phyloP scores from a whole-genome alignment of 2,329 filamentous ascomycete genomes.

The Pestalotiopsis sp. region DNA sequence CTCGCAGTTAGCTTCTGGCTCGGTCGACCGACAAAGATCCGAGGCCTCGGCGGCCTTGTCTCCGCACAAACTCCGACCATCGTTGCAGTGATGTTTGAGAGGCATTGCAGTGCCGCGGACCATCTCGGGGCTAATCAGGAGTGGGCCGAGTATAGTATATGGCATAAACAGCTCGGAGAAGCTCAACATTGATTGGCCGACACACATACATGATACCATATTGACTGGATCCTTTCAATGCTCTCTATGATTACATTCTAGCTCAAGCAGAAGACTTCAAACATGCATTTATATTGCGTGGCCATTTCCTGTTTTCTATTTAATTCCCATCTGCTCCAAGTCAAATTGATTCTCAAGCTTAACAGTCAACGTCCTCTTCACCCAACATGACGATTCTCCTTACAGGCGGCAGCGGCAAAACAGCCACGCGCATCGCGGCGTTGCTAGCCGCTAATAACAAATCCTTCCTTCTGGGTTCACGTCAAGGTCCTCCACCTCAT shows the following conservation, averaged over 20 bases:
- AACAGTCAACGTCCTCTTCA: background rate
- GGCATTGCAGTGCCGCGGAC: background rate
- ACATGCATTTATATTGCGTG: background rate
- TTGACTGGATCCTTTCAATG: background rate
- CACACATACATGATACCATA: no score
- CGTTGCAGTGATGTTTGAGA: background rate
- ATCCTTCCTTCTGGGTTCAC: conserved; percentile 21
- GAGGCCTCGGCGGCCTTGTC: background rate
- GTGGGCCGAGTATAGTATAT: background rate
- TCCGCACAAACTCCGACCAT: background rate
- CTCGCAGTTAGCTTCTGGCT: background rate
- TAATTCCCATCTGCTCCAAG: background rate
- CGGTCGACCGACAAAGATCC: background rate
- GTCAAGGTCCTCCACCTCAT: conserved; percentile 15
- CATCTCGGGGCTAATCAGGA: background rate
- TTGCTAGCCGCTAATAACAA: conserved; percentile 18
- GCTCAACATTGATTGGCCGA: background rate
- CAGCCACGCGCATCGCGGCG: conserved; percentile 21
- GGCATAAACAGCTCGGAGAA: background rate
- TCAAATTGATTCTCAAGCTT: background rate
- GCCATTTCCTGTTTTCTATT: background rate
- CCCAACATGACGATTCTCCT: conserved; percentile 24
- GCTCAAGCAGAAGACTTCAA: background rate
- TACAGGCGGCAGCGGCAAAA: conserved; percentile 24
- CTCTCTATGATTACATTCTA: background rate